Conservation (phyloP, 768 basidiomycete species). For the Panellus pusillus region DNA sequence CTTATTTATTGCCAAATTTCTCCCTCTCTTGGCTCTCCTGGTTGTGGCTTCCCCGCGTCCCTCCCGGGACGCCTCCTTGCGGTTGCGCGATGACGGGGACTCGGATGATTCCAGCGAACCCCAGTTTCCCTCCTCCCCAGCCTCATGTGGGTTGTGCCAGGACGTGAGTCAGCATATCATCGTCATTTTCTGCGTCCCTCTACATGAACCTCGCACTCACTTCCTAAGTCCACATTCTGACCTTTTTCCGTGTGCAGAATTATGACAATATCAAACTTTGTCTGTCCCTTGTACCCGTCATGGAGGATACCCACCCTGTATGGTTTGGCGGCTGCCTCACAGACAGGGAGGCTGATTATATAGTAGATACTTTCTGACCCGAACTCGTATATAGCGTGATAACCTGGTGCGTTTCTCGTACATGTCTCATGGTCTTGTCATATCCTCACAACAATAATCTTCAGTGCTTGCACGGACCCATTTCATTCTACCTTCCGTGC, state of each 20-base stretch:
- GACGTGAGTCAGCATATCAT: constrained; percentile 6
- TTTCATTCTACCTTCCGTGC: constrained; percentile 36
- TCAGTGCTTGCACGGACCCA: constrained; percentile 53
- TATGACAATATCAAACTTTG: constrained; percentile 57
- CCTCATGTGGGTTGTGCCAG: constrained; percentile 9
- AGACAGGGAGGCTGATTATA: neutral
- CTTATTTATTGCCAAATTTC: constrained; percentile 25
- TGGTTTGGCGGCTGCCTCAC: constrained; percentile 7
- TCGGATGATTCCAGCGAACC: constrained; percentile 32
- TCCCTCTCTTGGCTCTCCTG: constrained; percentile 24
- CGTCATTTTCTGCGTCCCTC: neutral
- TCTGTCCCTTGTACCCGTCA: constrained; percentile 54
- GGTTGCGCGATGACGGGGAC: constrained; percentile 25
- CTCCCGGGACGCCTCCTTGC: constrained; percentile 6
- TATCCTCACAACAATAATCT: no score
- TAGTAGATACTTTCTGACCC: constrained; percentile 63
- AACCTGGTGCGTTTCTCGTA: constrained; percentile 24
- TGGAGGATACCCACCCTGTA: constrained; percentile 58
- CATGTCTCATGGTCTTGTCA: neutral
- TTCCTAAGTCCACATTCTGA: neutral
- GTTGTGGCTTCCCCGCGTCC: constrained; percentile 24
- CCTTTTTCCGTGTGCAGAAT: constrained; percentile 30
- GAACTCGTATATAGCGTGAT: constrained; percentile 61
- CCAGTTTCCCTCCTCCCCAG: constrained; percentile 10
- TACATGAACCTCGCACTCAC: neutral